Conservation (phyloP, 352 stramenopile species). For the Saprolegnia parasitica region DNA sequence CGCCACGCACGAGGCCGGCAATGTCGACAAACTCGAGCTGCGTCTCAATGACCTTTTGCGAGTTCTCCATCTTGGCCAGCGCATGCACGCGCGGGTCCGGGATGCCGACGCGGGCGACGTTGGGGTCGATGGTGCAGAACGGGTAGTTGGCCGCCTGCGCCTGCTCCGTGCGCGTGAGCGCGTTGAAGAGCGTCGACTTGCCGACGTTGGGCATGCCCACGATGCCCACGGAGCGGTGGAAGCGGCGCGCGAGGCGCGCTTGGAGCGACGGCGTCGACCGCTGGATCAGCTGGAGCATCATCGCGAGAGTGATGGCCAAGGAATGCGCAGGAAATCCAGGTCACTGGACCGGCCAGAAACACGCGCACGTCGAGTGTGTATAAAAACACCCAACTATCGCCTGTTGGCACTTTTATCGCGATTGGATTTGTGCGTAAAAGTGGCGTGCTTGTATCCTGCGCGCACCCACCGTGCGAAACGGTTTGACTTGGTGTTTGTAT, state of each 20-base stretch:
- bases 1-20: conserved; percentile 73
- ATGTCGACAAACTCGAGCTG: conserved; percentile 88
- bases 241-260: conserved; percentile 33
- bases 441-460: neutral
- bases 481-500: conserved; percentile 6
- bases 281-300: neutral
- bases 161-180: conserved; percentile 79
- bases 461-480: neutral
- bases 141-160: conserved; percentile 84
- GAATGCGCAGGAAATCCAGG: neutral
- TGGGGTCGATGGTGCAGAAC: conserved; percentile 88
- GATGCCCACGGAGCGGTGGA: conserved; percentile 82
- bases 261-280: neutral
- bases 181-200: conserved; percentile 87
- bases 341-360: conserved; percentile 8
- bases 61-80: conserved; percentile 67
- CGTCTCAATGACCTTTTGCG: conserved; percentile 66
- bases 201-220: conserved; percentile 87
- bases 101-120: conserved; percentile 71
- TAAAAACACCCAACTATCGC: neutral
- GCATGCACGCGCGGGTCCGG: conserved; percentile 55
- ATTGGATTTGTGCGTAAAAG: neutral
- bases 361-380: neutral
- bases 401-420: neutral
- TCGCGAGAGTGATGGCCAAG: neutral